Conservation (phyloP, 2,329 filamentous ascomycete genomes). For the Venturiaceae sp. region DNA sequence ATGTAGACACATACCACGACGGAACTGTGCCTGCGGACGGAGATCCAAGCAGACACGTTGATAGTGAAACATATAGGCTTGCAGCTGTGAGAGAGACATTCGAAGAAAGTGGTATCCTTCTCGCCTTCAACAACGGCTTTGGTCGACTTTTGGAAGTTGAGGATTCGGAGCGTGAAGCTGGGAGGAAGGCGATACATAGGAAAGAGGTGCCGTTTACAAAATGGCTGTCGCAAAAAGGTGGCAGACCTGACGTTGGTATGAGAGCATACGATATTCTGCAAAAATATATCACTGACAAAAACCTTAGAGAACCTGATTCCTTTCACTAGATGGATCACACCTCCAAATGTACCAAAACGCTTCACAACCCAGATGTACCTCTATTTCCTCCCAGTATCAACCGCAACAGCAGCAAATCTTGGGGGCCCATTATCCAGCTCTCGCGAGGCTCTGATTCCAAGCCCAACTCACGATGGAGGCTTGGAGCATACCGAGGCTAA, state of each 20-base stretch:
- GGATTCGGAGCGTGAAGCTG: conserved; percentile 51
- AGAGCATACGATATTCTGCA: not conserved
- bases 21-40: conserved; percentile 44
- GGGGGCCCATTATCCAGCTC: conserved; percentile 19
- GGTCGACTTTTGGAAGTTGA: conserved; percentile 52
- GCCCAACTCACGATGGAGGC: conserved; percentile 62
- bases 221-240: conserved; percentile 51
- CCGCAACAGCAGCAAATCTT: conserved; percentile 16
- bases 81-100: conserved; percentile 87
- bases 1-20: conserved; percentile 69
- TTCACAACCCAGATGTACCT: conserved; percentile 98
- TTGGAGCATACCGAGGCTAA: conserved; percentile 64
- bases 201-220: conserved; percentile 56
- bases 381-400: conserved; percentile 63
- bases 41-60: conserved; percentile 52
- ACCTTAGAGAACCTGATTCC: conserved; percentile 56
- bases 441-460: conserved; percentile 50
- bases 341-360: conserved; percentile 57
- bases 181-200: conserved; percentile 58
- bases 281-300: not conserved
- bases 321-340: conserved; percentile 90
- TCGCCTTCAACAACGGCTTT: conserved; percentile 48
- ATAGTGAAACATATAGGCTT: conserved; percentile 65
- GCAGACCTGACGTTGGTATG: conserved; percentile 55
- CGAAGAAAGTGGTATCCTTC: conserved; percentile 84